Base-by-base conservation (phyloP, 2,329 filamentous ascomycete genomes). In the Tolypocladium ovalisporum region DNA sequence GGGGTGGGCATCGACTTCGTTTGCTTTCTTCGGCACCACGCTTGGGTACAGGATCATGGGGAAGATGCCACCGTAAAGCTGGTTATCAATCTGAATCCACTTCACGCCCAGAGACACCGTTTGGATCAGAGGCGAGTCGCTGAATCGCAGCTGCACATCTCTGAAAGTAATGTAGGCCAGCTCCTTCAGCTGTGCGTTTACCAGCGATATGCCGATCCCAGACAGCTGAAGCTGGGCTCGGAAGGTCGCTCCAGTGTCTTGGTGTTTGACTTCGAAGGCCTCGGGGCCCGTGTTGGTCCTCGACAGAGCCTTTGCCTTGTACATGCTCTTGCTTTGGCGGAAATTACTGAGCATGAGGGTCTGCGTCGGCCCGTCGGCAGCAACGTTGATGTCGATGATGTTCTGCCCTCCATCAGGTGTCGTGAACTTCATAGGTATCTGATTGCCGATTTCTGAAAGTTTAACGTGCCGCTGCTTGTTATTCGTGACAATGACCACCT, bases 11-110 rank as follows among this genome's bases (percentile, higher is more conserved):
- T 97, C 94, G 69, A 96, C 94, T 71, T 99, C 94, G 67, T 94
- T 92, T 39, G 90, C 91, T 62, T 91, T 94, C 79, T 97, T 97
- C 0, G 94, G 93, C 19, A 99, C 94, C 12, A 99, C 94, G 73
- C 92, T 97, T 7, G 94, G 94, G 70, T 99, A 99, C 58, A 99
- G 79, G 35, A 99, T 85, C 75, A 99, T 96, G 0, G 94, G 94
- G 79, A 99, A 99, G 64, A 99, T 92, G 32, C 95, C 94, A 34
- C 95, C 95, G 67, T 99, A 99, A 17, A 99, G 83, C 71, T 99
- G 94, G 65, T 99, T 99, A 73, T 99, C 94, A 64, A 99, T 89
- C 72, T 99, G 94, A 34, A 99, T 94, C 95, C 95, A 99, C 71
- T 99, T 97, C 69, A 97, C 87, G 0, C 90, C 89, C 54, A 94